phyloP scores from a whole-genome alignment of 768 basidiomycete species.

The Suillus spraguei region DNA sequence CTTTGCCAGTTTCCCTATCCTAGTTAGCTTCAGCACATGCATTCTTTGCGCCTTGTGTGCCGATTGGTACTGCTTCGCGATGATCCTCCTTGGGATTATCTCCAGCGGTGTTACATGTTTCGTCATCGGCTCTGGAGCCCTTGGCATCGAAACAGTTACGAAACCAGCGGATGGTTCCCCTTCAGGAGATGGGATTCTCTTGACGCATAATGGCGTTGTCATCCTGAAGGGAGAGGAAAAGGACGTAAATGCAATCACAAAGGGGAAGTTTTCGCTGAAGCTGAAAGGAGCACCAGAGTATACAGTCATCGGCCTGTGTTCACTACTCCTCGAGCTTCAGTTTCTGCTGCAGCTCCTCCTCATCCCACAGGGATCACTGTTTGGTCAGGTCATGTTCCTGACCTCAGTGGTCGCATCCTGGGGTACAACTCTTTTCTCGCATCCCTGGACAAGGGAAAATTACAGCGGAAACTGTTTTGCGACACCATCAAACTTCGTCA shows the following conservation, averaged over 20 bases:
- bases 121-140: constrained; percentile 26
- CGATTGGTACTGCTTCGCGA: constrained; percentile 36
- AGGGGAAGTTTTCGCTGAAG: constrained; percentile 26
- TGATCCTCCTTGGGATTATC: constrained; percentile 34
- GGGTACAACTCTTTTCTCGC: constrained; percentile 32
- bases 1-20: constrained; percentile 26
- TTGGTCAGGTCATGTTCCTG: constrained; percentile 37
- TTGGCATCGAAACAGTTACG: constrained; percentile 22
- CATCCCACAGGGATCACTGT: constrained; percentile 33
- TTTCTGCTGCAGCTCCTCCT: constrained; percentile 36
- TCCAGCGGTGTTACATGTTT: constrained; percentile 30
- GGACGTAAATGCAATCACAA: constrained; percentile 29
- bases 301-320: constrained; percentile 19
- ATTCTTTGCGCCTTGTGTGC: constrained; percentile 24
- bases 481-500: background rate
- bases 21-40: constrained; percentile 21
- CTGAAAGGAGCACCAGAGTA: constrained; percentile 16
- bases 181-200: constrained; percentile 27
- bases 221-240: constrained; percentile 29
- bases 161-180: constrained; percentile 21
- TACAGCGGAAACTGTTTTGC: constrained; percentile 24
- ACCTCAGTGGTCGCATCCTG: constrained; percentile 31
- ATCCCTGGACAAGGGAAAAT: constrained; percentile 32
- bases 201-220: constrained; percentile 21
- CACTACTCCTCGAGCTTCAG: constrained; percentile 30